Conservation (phyloP, 2,329 filamentous ascomycete genomes). For the Juglanconis oblonga region DNA sequence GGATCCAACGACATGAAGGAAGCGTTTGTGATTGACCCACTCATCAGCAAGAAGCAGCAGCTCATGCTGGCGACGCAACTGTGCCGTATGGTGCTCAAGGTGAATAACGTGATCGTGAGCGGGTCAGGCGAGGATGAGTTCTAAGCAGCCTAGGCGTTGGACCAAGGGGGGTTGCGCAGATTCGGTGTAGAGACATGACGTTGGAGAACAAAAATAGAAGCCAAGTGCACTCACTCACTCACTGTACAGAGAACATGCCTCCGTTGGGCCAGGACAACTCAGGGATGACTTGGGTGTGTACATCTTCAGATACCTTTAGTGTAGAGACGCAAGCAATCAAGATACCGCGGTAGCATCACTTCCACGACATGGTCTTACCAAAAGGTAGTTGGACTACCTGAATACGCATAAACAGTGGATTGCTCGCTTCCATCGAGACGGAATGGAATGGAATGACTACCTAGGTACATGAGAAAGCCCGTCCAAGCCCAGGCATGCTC, state of each 20-base stretch:
- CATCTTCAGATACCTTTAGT: constrained; percentile 3
- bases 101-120: constrained; percentile 93
- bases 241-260: constrained; percentile 9
- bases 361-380: neutral
- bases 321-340: neutral
- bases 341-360: constrained; percentile 1
- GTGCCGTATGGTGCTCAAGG: constrained; percentile 96
- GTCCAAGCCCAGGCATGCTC: too few relatives aligned
- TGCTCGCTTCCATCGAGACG: too few relatives aligned
- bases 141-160: constrained; percentile 41
- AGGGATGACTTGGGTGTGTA: neutral
- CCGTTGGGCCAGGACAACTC: neutral
- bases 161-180: neutral
- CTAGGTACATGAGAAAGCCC: too few relatives aligned
- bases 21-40: constrained; percentile 94
- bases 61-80: constrained; percentile 93
- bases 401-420: too few relatives aligned
- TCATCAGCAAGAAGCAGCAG: constrained; percentile 98
- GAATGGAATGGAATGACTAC: too few relatives aligned
- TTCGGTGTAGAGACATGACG: neutral
- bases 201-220: neutral
- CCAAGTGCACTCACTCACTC: neutral
- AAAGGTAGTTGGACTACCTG: too few relatives aligned
- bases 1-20: constrained; percentile 97
- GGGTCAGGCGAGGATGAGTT: constrained; percentile 86